A percentile compares a stretch with the other conserved stretches of the same genome.
phyloP scores from a whole-genome alignment of 352 stramenopile genomes.

The Globisporangium takayamanum region DNA sequence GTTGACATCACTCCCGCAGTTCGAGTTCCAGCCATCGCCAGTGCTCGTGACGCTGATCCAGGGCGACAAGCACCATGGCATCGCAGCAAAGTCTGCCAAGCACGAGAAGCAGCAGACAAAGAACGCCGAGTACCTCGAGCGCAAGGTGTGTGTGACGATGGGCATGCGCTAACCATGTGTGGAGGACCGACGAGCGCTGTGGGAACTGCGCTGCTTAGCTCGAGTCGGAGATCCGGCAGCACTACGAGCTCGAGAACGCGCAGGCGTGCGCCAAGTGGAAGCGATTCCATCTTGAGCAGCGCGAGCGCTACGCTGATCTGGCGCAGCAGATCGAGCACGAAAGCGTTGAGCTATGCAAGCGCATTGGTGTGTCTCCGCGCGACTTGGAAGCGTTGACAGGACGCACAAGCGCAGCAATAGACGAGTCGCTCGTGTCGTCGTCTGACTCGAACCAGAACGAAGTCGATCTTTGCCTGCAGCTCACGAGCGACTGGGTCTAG shows the following conservation, averaged over 20 bases:
- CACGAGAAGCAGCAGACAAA: constrained; percentile 24
- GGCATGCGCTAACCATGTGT: no score
- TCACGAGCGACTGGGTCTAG: constrained; percentile 41
- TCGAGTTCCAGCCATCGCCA: constrained; percentile 47
- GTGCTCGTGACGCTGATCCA: constrained; percentile 41
- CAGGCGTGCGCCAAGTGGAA: constrained; percentile 50
- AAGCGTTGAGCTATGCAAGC: constrained; percentile 21
- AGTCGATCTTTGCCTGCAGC: constrained; percentile 18
- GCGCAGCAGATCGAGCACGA: constrained; percentile 24
- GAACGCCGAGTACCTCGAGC: constrained; percentile 42
- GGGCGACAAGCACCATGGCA: constrained; percentile 20
- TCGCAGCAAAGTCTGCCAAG: constrained; percentile 15
- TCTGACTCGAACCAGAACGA: constrained; percentile 2
- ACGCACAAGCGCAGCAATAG: background rate
- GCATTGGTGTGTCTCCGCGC: background rate
- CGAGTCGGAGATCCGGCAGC: constrained; percentile 48
- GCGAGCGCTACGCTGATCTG: constrained; percentile 18
- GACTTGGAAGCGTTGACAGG: background rate
- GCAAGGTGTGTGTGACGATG: constrained; percentile 26
- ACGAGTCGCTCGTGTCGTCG: no score
- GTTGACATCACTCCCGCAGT: constrained; percentile 8
- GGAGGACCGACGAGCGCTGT: no score
- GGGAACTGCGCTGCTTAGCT: constrained; percentile 19
- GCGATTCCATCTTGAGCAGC: constrained; percentile 29
- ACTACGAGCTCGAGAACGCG: constrained; percentile 46